Percentiles rank a stretch among this genome's conserved stretches.
phyloP scores from a whole-genome alignment of 805 yeast species.

The Ogataea pini region DNA sequence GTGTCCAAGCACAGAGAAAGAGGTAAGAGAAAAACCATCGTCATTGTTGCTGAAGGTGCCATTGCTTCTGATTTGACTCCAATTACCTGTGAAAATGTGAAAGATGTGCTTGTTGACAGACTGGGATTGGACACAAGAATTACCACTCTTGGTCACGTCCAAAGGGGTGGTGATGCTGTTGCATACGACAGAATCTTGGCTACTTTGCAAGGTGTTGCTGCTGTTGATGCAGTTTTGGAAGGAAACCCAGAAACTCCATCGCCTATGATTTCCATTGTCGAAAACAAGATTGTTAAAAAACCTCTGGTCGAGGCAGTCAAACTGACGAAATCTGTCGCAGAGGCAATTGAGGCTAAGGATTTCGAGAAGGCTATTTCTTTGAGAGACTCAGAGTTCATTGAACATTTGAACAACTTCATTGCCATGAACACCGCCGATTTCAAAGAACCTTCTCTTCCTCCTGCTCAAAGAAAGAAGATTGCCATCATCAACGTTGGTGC shows the following conservation, averaged over 20 bases:
- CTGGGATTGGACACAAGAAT: conserved; percentile 79
- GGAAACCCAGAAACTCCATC: conserved; percentile 88
- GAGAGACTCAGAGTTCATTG: conserved; percentile 71
- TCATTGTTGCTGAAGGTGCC: conserved; percentile 85
- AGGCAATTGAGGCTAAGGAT: conserved; percentile 62
- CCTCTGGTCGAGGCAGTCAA: conserved; percentile 74
- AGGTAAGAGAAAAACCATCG: conserved; percentile 78
- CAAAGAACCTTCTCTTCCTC: conserved; percentile 58
- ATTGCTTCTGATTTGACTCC: conserved; percentile 67
- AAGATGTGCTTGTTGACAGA: conserved; percentile 56
- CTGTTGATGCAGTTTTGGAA: conserved; percentile 88
- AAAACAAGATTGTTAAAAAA: conserved; percentile 66
- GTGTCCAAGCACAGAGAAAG: conserved; percentile 62
- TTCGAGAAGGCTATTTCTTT: conserved; percentile 69
- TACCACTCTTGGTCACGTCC: conserved; percentile 96
- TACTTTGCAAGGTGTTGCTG: conserved; percentile 96
- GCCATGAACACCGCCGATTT: conserved; percentile 71
- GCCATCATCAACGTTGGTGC: conserved; percentile 81
- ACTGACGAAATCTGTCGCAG: conserved; percentile 71
- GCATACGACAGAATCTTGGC: conserved; percentile 92
- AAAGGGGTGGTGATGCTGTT: conserved; percentile 98
- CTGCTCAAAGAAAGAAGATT: conserved; percentile 54
- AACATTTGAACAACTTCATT: conserved; percentile 61
- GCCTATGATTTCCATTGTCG: conserved; percentile 74
- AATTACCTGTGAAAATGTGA: conserved; percentile 65